phyloP scores from a whole-genome alignment of 2,329 filamentous ascomycete species.

The Sphaerulina musiva region DNA sequence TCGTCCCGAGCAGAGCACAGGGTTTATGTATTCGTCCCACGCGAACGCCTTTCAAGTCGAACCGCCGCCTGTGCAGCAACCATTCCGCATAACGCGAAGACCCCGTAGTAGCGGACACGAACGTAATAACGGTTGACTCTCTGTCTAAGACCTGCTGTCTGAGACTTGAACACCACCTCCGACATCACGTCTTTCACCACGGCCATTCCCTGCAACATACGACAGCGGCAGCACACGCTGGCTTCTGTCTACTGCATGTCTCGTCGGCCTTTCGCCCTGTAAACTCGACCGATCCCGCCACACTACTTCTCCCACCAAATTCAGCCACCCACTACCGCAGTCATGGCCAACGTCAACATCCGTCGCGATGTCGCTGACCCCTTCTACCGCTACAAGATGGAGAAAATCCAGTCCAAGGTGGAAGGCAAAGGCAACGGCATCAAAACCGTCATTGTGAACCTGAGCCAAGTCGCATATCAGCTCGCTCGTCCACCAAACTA shows the following conservation, averaged over 20 bases:
- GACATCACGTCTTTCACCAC: conserved; percentile 15
- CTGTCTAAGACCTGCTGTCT: conserved; percentile 16
- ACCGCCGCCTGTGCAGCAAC: conserved; percentile 78
- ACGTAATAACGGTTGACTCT: conserved; percentile 77
- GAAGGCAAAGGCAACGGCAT: conserved; percentile 99
- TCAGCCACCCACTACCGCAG: conserved; percentile 46
- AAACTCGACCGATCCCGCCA: conserved; percentile 12
- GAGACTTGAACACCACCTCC: conserved; percentile 8
- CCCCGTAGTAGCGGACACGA: conserved; percentile 76
- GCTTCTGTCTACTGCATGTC: conserved; percentile 50
- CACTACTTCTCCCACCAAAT: conserved; percentile 6
- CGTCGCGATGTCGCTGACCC: conserved; percentile 95
- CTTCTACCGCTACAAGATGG: conserved; percentile 99
- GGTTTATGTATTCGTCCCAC: conserved; percentile 99
- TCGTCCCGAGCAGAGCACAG: conserved; percentile 24
- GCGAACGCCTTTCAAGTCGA: conserved; percentile 89
- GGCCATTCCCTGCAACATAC: conserved; percentile 13
- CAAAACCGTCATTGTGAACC: conserved; percentile 96
- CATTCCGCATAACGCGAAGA: conserved; percentile 93
- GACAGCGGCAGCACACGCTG: conserved; percentile 28
- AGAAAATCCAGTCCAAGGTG: conserved; percentile 95
- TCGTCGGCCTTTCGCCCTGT: conserved; percentile 36
- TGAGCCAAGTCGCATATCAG: conserved; percentile 86
- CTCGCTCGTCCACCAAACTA: conserved; percentile 88
- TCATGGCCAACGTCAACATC: conserved; percentile 97